Conservation (phyloP, 306 rosid species). For the Casuarina equisetifolia region DNA sequence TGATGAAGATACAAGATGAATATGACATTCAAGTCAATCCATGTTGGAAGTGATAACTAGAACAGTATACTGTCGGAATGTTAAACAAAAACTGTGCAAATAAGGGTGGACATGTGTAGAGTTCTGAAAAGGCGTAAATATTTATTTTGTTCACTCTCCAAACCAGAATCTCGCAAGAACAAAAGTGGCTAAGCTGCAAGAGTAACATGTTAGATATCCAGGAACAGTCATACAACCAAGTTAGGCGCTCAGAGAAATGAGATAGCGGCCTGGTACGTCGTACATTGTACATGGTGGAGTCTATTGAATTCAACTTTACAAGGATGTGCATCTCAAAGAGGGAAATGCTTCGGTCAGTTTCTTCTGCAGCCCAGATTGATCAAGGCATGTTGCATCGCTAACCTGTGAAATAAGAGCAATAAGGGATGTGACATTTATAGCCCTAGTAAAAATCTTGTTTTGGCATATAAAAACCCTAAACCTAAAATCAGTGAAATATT, state of each 20-base stretch:
- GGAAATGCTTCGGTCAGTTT: conserved; percentile 45
- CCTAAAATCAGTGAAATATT: background rate
- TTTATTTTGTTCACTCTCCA: background rate
- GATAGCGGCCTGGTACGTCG: background rate
- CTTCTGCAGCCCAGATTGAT: conserved; percentile 44
- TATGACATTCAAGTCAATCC: too few relatives aligned
- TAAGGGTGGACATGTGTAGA: background rate
- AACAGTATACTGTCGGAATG: too few relatives aligned
- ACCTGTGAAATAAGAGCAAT: conserved; percentile 38
- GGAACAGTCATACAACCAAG: background rate
- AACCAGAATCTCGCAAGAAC: background rate
- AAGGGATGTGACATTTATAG: background rate
- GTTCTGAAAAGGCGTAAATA: too few relatives aligned
- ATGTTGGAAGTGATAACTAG: too few relatives aligned
- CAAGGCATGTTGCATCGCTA: conserved; percentile 24
- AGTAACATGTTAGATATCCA: background rate
- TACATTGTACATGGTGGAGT: background rate
- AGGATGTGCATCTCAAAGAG: conserved; percentile 8
- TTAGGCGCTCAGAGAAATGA: background rate
- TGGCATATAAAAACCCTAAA: background rate
- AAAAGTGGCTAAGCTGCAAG: background rate
- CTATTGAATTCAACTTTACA: conserved; percentile 1
- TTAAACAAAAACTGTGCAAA: background rate
- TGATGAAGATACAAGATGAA: too few relatives aligned
- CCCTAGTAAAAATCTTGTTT: too few relatives aligned